Evolutionary conservation across 2,329 filamentous ascomycete species (phyloP).

Genomic region (Pyricularia grisea): DNA sequence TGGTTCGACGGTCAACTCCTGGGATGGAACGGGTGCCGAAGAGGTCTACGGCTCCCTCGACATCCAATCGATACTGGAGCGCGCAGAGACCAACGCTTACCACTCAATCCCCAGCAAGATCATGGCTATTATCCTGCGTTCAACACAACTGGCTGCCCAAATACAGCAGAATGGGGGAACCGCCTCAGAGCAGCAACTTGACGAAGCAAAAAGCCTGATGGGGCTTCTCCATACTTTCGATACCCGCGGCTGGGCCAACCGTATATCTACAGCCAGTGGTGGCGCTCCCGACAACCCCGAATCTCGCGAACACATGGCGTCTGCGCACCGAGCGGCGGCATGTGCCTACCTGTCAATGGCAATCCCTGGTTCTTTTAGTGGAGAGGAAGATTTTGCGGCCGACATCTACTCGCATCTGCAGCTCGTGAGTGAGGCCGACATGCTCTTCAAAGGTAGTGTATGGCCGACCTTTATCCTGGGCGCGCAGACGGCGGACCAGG

Average conservation of each 20-base stretch:
- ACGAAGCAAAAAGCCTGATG: not conserved
- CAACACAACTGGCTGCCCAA: conserved; percentile 27
- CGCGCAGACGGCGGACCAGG: conserved; percentile 34
- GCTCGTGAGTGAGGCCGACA: conserved; percentile 35
- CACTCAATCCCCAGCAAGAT: conserved; percentile 35
- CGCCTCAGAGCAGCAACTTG: not conserved
- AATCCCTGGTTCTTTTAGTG: conserved; percentile 6
- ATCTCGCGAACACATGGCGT: conserved; percentile 62
- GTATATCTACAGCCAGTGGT: not conserved
- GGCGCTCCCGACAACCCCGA: conserved; percentile 22
- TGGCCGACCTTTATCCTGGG: conserved; percentile 50
- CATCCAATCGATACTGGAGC: conserved; percentile 26
- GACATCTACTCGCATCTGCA: conserved; percentile 38
- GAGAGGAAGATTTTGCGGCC: conserved; percentile 24
- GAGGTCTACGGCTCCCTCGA: conserved; percentile 26
- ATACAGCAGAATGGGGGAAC: not conserved
- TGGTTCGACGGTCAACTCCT: conserved; percentile 27
- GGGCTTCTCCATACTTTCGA: not conserved
- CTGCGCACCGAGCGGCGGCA: conserved; percentile 42
- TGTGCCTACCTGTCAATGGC: conserved; percentile 37
- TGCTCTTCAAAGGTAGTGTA: conserved; percentile 44
- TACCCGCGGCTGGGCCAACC: conserved; percentile 1
- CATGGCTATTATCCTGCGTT: conserved; percentile 31
- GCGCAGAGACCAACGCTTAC: conserved; percentile 34
- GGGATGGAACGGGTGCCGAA: conserved; percentile 16